Evolutionary conservation across 108 stramenopile genomes (phyloP).

Genomic region (Pseudonitzschia pungens): DNA sequence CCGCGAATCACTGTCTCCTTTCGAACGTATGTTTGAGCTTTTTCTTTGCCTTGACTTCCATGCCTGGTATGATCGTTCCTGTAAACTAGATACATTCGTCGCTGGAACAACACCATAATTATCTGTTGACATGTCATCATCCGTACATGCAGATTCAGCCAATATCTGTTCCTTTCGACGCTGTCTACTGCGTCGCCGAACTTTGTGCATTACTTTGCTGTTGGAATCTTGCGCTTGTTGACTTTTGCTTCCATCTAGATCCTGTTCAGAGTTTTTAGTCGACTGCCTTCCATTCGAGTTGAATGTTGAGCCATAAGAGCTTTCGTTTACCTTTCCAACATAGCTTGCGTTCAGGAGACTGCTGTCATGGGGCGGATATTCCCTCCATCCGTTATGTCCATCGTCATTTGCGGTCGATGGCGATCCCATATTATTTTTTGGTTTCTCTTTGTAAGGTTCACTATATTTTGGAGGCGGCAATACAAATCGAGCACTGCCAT

Average conservation of each 20-base stretch:
- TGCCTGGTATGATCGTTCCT: slow-evolving; percentile 39
- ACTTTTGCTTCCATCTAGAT: neutral
- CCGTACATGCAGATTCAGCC: slow-evolving; percentile 5
- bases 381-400: neutral
- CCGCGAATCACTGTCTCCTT: slow-evolving; percentile 5
- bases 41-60: slow-evolving; percentile 36
- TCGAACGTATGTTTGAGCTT: slow-evolving; percentile 17
- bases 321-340: neutral
- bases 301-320: neutral
- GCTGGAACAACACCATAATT: neutral
- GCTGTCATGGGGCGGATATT: neutral
- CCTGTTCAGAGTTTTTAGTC: neutral
- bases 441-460: neutral
- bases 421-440: neutral
- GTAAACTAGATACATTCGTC: slow-evolving; percentile 12
- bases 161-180: slow-evolving; percentile 13
- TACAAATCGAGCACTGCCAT: slow-evolving; percentile 5
- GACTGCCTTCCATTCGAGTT: neutral
- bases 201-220: neutral
- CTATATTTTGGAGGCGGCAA: slow-evolving; percentile 14
- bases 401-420: neutral
- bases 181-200: slow-evolving; percentile 20
- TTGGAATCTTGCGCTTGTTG: neutral
- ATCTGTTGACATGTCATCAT: slow-evolving; percentile 29
- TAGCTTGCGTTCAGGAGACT: neutral